Evolutionary conservation across 2,329 filamentous ascomycete genomes (phyloP), one percentile per base, ranked within the genome.

Genomic region (Colletotrichum sp.): DNA sequence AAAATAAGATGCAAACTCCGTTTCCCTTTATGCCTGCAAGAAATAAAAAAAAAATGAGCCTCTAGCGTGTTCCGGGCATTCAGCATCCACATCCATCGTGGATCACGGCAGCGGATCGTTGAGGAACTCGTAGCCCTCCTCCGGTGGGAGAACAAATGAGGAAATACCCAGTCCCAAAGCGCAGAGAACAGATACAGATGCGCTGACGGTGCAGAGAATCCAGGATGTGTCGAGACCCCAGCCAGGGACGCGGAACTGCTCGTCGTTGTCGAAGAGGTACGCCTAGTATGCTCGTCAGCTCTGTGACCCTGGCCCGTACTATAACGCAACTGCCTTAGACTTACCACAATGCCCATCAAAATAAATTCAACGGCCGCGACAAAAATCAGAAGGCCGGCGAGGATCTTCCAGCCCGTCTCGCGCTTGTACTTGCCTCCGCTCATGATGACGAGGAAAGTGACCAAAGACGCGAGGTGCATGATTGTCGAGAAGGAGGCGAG

Each of bases 401-500:
- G 86, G 57, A 98, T 86, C 81, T 93, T 93, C 96, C 96, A 98
- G 19, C 96, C 96, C 19, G 89, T 90, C 84, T 96, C 94, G 71
- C 96, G 90, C 85, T 94, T 93, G 80, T 93, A 92, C 83, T 95
- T 94, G 44, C 96, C 95, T 22, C 96, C 96, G 3, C 90, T 86
- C 79, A 98, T 87, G 63, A 98, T 92, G 66, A 98, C 91, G 34
- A 93, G 81, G 84, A 96, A 98, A 22, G 93, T 91, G 32, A 98
- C 93, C n/a, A 98, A 85, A 8, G 93, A 93, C 71, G 94, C 95
- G 55, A 97, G 90, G 84, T 98, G 93, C 52, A 97, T 83, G n/a
- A 98, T 92, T 48, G 95, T 91, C 9, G 94, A 91, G 80, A 98
- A 94, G 68, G 93, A 94, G 87, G 98, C 95, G 78, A 98, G 86